Evolutionary conservation across 768 basidiomycete genomes (phyloP), one percentile per base, ranked within the genome.

Genomic region (Lactifluus volemus): DNA sequence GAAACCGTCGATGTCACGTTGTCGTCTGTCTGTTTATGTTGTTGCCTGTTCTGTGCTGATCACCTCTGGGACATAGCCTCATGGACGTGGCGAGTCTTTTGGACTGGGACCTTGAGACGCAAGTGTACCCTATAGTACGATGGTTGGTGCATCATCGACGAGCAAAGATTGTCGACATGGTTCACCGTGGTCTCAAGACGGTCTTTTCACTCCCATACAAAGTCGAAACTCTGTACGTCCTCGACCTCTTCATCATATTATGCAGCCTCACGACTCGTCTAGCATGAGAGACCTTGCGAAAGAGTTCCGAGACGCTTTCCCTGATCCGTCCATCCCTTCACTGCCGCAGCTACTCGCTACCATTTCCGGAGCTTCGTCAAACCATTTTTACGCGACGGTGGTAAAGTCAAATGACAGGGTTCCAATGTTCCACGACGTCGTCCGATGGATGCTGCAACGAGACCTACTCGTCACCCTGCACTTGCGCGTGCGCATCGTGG

Each of bases 121-220:
- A 96, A 67, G 80, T 96, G 0, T 90, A 89, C 68, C 90, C 93
- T 0, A 84, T 89, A n/a, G 95, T 96, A 9, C 83, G 92, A 17
- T 93, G 93, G 82, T 78, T 99, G 34, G 89, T 98, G 34, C 85
- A 91, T 61, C 93, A 94, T 73, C 81, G 91, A 55, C 82, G 91
- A 68, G 96, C 92, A 5, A 92, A 92, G 67, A 77, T 98, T 30
- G 86, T 97, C 47, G 94, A 98, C 63, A 81, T 85, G 17, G 83
- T 98, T 36, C 89, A 93, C 67, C 75, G 73, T 4, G 82, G 85
- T 49, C 72, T 98, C 48, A 88, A 89, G 72, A 94, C 90, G 0
- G 81, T 92, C 0, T 97, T 94, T 67, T 79, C 84, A 4, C 77
- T 95, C 45, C 81, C 90, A 15, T 78, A 84, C 3, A 82, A 78